phyloP scores from a whole-genome alignment of 108 stramenopile species.

The Craspedostauros australis region DNA sequence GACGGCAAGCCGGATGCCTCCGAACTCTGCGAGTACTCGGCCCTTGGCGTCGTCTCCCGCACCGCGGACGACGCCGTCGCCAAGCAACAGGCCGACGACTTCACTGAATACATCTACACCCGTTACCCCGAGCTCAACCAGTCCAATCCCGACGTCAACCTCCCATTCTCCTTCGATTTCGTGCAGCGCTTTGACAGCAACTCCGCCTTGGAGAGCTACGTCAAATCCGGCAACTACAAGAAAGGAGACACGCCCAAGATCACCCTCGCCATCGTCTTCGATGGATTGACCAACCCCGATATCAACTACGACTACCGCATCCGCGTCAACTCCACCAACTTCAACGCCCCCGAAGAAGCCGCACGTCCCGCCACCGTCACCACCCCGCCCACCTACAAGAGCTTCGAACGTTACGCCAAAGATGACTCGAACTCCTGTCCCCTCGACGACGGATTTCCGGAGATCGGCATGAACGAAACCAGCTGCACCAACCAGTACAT shows the following conservation, averaged over 20 bases:
- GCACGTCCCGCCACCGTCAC: constrained; percentile 47
- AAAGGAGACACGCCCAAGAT: constrained; percentile 49
- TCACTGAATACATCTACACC: constrained; percentile 39
- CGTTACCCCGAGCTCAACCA: constrained; percentile 44
- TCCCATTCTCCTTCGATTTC: constrained; percentile 57
- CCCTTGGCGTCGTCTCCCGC: constrained; percentile 46
- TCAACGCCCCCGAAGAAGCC: constrained; percentile 45
- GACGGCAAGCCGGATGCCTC: constrained; percentile 61
- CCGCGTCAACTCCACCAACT: constrained; percentile 70
- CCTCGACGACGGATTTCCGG: constrained; percentile 27
- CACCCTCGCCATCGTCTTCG: constrained; percentile 57
- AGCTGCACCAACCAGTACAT: constrained; percentile 72
- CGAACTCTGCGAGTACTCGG: constrained; percentile 48
- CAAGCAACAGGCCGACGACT: constrained; percentile 38
- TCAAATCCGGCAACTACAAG: constrained; percentile 38
- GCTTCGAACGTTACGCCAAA: constrained; percentile 43
- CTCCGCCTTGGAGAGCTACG: constrained; percentile 45
- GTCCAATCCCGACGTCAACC: constrained; percentile 7
- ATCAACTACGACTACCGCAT: constrained; percentile 54
- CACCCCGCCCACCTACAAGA: constrained; percentile 41
- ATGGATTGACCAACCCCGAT: constrained; percentile 18
- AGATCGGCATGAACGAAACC: constrained; percentile 28
- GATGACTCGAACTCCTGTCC: constrained; percentile 42
- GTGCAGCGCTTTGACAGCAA: constrained; percentile 51
- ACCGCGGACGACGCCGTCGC: constrained; percentile 22